These are phyloP conservation scores for Buxus sempervirens DNA, from an alignment of 164 flowering plant genomes.

Conservation along the genomic window DNA sequence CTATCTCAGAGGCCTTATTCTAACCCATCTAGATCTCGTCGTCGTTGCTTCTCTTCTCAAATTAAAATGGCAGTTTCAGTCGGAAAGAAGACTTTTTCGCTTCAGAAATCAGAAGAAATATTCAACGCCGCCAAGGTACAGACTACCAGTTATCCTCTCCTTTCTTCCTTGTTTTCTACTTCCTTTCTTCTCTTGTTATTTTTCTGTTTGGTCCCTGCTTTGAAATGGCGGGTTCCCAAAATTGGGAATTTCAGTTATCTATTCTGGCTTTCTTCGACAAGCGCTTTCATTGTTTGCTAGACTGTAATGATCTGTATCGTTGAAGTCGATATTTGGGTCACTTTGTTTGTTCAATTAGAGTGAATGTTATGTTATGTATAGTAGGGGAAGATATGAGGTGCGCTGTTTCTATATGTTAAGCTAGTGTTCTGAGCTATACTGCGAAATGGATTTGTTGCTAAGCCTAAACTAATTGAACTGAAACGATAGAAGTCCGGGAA, in stretches of 20 bases:
- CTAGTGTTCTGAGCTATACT: too few species aligned
- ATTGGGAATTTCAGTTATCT: background rate
- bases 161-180: background rate
- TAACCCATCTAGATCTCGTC: slow-evolving; percentile 9
- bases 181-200: background rate
- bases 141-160: background rate
- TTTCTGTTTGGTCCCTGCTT: background rate
- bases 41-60: background rate
- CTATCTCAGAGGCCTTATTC: slow-evolving; percentile 7
- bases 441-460: too few species aligned
- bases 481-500: too few species aligned
- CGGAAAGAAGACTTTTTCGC: slow-evolving; percentile 39
- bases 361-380: too few species aligned
- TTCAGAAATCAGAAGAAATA: background rate
- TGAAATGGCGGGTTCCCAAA: background rate
- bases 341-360: too few species aligned
- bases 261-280: background rate
- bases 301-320: too few species aligned
- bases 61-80: slow-evolving; percentile 56
- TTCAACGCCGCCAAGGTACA: background rate
- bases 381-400: too few species aligned
- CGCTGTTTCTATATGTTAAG: too few species aligned
- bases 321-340: too few species aligned
- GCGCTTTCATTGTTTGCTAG: too few species aligned
- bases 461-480: too few species aligned